phyloP scores from a whole-genome alignment of 2,329 filamentous ascomycete genomes.

The Conoideocrella luteorostrata region DNA sequence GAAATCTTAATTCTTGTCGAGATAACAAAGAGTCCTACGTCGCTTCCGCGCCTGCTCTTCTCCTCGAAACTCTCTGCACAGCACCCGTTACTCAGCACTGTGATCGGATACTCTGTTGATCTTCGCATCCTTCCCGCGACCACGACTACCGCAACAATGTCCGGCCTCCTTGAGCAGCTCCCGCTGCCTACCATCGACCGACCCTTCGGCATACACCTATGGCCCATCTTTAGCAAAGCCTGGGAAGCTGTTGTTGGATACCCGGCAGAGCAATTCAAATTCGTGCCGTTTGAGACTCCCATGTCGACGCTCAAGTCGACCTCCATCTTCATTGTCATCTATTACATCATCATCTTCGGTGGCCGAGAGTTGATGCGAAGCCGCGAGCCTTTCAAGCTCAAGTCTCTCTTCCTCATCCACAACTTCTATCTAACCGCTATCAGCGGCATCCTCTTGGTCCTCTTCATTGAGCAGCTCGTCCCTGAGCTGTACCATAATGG shows the following conservation, averaged over 20 bases:
- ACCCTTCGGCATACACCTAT: constrained; percentile 85
- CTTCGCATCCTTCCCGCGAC: constrained; percentile 8
- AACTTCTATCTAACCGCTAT: constrained; percentile 90
- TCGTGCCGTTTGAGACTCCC: constrained; percentile 73
- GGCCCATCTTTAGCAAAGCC: constrained; percentile 89
- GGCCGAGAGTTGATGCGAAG: constrained; percentile 89
- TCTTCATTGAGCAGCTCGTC: constrained; percentile 88
- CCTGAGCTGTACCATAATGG: constrained; percentile 75
- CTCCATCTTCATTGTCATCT: constrained; percentile 71
- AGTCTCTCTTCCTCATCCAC: constrained; percentile 86
- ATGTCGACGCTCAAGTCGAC: constrained; percentile 87
- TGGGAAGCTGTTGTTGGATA: constrained; percentile 75
- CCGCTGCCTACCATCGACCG: constrained; percentile 78
- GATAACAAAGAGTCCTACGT: neutral
- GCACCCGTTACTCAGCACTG: neutral
- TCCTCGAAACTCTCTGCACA: neutral
- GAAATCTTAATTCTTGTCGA: constrained; percentile 8
- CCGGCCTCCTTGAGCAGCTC: constrained; percentile 46
- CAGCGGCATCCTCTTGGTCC: constrained; percentile 69
- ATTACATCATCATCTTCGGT: constrained; percentile 91
- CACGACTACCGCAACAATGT: constrained; percentile 25
- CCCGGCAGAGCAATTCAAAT: constrained; percentile 78
- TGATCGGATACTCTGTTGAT: too few species aligned
- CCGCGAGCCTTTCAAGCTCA: constrained; percentile 78
- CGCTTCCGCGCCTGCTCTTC: neutral